Base-by-base conservation (phyloP, 2,329 filamentous ascomycete genomes). In the Fusarium papillatum region DNA sequence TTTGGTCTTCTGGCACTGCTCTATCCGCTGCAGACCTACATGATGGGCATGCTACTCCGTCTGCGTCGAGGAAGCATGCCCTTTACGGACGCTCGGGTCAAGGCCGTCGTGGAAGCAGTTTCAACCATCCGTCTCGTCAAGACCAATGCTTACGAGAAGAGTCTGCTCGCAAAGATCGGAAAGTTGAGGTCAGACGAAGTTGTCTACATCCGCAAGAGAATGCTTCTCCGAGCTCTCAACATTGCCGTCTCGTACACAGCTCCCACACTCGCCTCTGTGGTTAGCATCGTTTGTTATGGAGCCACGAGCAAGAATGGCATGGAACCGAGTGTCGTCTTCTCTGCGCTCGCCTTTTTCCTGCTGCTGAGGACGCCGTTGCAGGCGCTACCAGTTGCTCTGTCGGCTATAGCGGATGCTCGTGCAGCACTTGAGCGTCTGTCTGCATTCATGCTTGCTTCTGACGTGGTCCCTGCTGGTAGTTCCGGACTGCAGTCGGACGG, bases 111-210 rank as follows among this genome's bases (percentile, higher is more conserved):
- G 0, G 72, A 74, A 4, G 72, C 72, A 1, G 72, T 74, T 4
- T 60, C 72, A 2, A 62, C 72, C 0, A 74, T 74, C 6, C 72
- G 72, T 3, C 53, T 74, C 0, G 64, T 69, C 53, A 74, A 74
- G 26, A 74, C 72, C 3, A 74, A 74, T 13, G 72, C 72, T 0
- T 74, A 74, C 11, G 72, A 75, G 17, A 60, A 72, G 39, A 75
- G 72, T 2, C 22, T 74, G 0, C 72, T 74, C 2, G 68, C 68
- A 7, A 74, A 74, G 24, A 62, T 74, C 5, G 72, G 72, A 11
- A 75, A 69, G 24, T 9, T 74, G 6, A 61, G 72, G 17, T 61
- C 72, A 4, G 63, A 75, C 1, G 72, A 74, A 4, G 72, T 74
- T 1, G 50, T 65, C 0, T 74, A 72, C 4, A 74, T 74, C 7